Conservation (phyloP, 75 land plant genomes). For the Cupressus sempervirens region DNA sequence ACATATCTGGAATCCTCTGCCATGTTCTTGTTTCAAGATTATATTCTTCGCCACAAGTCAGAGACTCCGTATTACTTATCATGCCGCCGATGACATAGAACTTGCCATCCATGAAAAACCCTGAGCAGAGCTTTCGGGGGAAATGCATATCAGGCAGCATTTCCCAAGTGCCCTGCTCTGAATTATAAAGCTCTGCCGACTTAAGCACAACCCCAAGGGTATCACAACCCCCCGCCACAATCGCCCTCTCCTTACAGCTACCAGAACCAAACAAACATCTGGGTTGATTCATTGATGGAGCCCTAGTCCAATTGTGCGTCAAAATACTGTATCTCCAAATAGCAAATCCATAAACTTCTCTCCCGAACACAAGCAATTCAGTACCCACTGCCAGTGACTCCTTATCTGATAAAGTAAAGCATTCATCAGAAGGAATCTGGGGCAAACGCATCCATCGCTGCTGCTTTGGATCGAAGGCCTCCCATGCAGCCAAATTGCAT, state of each 20-base stretch:
- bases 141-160: conserved; percentile 38
- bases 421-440: background rate
- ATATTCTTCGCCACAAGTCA: conserved; percentile 45
- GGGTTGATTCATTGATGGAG: conserved; percentile 30
- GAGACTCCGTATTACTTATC: conserved; percentile 15
- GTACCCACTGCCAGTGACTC: conserved; percentile 22
- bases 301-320: conserved; percentile 36
- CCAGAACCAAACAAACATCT: conserved; percentile 53
- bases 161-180: conserved; percentile 28
- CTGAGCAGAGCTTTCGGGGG: conserved; percentile 50
- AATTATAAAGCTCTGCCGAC: conserved; percentile 40
- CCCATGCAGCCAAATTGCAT: conserved; percentile 29
- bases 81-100: conserved; percentile 58
- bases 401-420: background rate
- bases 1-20: conserved; percentile 50
- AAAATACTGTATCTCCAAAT: conserved; percentile 13
- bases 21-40: conserved; percentile 36
- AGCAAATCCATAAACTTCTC: background rate
- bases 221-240: conserved; percentile 51
- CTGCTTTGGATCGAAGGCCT: conserved; percentile 38
- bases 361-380: conserved; percentile 17
- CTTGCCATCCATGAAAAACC: conserved; percentile 42
- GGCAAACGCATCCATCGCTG: conserved; percentile 11
- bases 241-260: conserved; percentile 43
- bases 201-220: conserved; percentile 18